Evolutionary conservation across 2,329 filamentous ascomycete genomes (phyloP), one percentile per base, ranked within the genome.

Genomic region (Stemphylium vesicarium): DNA sequence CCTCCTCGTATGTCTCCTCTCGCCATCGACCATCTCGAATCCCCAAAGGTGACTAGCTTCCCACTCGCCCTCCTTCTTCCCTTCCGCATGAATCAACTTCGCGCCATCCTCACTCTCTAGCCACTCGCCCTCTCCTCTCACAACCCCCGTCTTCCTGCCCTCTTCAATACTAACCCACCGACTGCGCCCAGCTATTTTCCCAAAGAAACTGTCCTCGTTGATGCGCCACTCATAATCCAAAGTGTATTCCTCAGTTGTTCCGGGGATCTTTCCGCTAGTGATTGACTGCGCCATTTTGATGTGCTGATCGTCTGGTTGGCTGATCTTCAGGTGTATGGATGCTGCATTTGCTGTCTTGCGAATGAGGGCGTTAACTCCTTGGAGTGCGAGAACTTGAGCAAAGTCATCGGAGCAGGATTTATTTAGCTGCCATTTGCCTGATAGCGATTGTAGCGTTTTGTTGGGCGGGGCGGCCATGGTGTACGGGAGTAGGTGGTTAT

Each of bases 361-460:
- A 36, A 62, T 40, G 7, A 62, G 42, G 4, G 46, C 3, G 20
- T 51, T 56, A 5, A 62, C 52, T 22, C 61, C 59, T n/a, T 64
- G 59, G 2, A 62, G 39, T 4, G 49, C 59, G 33, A 62, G 48
- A 20, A 62, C 49, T 29, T 41, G 52, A 22, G 53, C 43, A 20
- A 62, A 61, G 47, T 64, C 53, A 39, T 60, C 59, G 2, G 59
- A 64, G 22, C 20, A 56, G 11, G 56, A 41, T 31, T 60, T 57
- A 33, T 62, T 57, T 7, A 60, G 56, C 7, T 50, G 45, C 43
- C 53, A 62, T 38, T 56, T 54, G 6, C 59, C 53, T 1, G 42
- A 53, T 4, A 64, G 51, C 6, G 53, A 53, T 41, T 58, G 43
- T 2, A 64, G 49, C 6, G 51, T 55, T 26, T 56, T 46, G 2